A percentile compares a stretch with the other conserved stretches of the same genome.
Evolutionary conservation across 306 rosid species (phyloP).

Genomic region (Prunus padus): DNA sequence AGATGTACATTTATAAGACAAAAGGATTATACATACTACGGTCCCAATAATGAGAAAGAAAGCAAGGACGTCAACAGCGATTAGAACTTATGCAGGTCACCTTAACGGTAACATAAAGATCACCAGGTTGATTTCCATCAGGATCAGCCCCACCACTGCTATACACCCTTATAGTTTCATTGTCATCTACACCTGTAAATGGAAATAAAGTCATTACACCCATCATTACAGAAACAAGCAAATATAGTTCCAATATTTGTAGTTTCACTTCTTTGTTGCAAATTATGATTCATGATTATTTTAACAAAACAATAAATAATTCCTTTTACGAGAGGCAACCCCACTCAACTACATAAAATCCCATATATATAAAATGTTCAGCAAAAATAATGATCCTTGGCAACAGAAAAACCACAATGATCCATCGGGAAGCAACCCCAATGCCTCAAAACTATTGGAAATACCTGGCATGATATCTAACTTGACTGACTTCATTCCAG

Average conservation of each 20-base stretch:
- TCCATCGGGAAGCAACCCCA: background rate
- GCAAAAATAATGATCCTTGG: background rate
- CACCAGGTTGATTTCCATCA: constrained; percentile 81
- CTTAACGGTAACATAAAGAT: constrained; percentile 72
- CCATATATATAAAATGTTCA: background rate
- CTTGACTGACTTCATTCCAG: constrained; percentile 62
- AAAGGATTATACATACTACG: background rate
- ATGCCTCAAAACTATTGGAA: background rate
- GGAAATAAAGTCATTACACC: constrained; percentile 21
- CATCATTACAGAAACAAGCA: background rate
- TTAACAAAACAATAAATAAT: background rate
- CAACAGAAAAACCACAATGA: background rate
- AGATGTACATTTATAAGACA: background rate
- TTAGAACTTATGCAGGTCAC: constrained; percentile 28
- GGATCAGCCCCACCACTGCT: constrained; percentile 93
- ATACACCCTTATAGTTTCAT: constrained; percentile 55
- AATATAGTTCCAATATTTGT: background rate
- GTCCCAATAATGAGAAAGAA: constrained; percentile 1
- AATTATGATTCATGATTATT: background rate
- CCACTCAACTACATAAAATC: background rate
- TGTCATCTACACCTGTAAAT: constrained; percentile 70
- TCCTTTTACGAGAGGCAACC: background rate
- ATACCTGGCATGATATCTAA: constrained; percentile 68
- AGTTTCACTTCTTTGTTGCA: background rate
- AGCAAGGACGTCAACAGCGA: background rate